Evolutionary conservation across 164 flowering plant species (phyloP).

Genomic region (Echeveria elegans): DNA sequence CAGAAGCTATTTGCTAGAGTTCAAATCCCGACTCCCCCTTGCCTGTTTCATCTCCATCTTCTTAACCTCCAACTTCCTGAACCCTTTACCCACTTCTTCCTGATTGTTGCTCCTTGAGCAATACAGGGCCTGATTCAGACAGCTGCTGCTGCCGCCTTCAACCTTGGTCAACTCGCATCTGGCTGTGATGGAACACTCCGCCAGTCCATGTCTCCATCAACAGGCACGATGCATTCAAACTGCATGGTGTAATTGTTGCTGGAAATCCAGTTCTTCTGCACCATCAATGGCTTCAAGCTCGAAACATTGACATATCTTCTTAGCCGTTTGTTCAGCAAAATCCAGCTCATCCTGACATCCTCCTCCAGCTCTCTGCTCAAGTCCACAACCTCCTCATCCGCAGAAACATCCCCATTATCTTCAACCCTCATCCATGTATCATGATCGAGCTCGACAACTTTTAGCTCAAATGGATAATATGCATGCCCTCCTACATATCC

Average conservation of each 20-base stretch:
- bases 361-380: conserved; percentile 13
- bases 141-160: conserved; percentile 11
- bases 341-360: conserved; percentile 26
- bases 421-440: neutral
- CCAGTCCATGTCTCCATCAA: conserved; percentile 9
- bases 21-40: conserved; percentile 15
- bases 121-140: conserved; percentile 18
- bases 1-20: conserved; percentile 13
- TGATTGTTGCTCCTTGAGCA: conserved; percentile 12
- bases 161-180: conserved; percentile 14
- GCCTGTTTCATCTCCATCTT: conserved; percentile 14
- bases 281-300: conserved; percentile 23
- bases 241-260: conserved; percentile 12
- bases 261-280: conserved; percentile 21
- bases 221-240: conserved; percentile 22
- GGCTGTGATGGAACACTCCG: conserved; percentile 17
- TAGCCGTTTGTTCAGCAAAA: conserved; percentile 18
- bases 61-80: conserved; percentile 6
- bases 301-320: conserved; percentile 23
- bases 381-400: conserved; percentile 6
- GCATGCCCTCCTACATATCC: neutral
- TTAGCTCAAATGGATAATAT: conserved; percentile 16
- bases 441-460: conserved; percentile 6
- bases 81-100: conserved; percentile 11
- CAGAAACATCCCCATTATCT: neutral